These are phyloP conservation scores for Pseudopyrenochaeta lycopersici DNA, from an alignment of 2,329 filamentous ascomycete genomes.

Conservation along the genomic window DNA sequence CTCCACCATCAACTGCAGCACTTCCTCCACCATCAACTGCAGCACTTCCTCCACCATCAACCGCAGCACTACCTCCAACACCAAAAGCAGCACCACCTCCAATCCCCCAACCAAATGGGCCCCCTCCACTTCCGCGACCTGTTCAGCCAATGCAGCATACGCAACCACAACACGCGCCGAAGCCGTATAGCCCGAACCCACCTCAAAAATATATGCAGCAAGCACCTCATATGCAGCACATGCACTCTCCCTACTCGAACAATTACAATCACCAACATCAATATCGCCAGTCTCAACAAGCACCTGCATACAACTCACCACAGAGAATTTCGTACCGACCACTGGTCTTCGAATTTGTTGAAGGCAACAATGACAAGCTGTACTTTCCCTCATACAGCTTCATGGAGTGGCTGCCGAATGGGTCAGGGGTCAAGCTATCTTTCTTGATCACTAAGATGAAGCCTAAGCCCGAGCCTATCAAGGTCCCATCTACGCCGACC, in stretches of 20 bases:
- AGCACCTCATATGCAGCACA: constrained; percentile 23
- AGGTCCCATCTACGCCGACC: constrained; percentile 39
- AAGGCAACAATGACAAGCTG: constrained; percentile 73
- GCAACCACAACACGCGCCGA: constrained; percentile 14
- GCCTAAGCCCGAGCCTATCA: constrained; percentile 48
- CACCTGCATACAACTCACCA: constrained; percentile 48
- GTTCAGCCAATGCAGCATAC: constrained; percentile 13
- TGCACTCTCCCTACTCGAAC: constrained; percentile 31
- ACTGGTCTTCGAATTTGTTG: constrained; percentile 50
- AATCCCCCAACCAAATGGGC: constrained; percentile 4
- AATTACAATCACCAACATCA: constrained; percentile 31
- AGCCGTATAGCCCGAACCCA: constrained; percentile 24
- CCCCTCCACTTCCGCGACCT: constrained; percentile 8
- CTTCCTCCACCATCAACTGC: constrained; percentile 11
- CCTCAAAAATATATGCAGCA: constrained; percentile 27
- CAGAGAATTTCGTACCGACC: constrained; percentile 54
- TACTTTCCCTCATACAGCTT: constrained; percentile 82
- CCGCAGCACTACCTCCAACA: neutral
- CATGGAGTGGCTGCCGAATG: constrained; percentile 70
- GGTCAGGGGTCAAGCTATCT: constrained; percentile 73
- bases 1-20: constrained; percentile 18
- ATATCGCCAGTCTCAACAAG: constrained; percentile 33
- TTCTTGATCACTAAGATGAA: constrained; percentile 79
- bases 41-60: constrained; percentile 18
- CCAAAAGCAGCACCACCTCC: constrained; percentile 13